Evolutionary conservation across 75 land plant species (phyloP).

Genomic region (Selaginella moellendorffii): DNA sequence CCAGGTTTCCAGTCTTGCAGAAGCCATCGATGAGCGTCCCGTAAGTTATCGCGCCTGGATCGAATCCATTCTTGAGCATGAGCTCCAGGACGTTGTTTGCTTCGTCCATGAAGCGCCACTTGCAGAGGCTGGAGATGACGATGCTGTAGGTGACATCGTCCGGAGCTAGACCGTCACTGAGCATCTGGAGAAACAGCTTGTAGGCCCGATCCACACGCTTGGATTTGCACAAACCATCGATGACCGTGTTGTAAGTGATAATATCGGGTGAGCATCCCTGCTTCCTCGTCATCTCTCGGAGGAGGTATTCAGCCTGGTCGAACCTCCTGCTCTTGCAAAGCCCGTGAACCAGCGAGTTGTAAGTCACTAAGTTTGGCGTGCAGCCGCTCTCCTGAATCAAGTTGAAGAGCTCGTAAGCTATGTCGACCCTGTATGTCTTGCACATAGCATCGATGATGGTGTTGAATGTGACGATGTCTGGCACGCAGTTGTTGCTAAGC

Average conservation of each 20-base stretch:
- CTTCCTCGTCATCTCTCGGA: slow-evolving; percentile 2
- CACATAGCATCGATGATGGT: neutral
- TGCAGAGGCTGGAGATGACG: neutral
- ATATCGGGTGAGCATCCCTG: slow-evolving; percentile 3
- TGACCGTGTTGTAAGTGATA: neutral
- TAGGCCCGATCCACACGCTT: neutral
- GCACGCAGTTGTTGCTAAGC: neutral
- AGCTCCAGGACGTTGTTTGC: neutral
- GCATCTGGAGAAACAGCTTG: neutral
- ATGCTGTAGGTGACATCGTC: neutral
- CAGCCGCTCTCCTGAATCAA: neutral
- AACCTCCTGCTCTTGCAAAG: neutral
- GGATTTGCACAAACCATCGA: neutral
- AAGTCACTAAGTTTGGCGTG: neutral
- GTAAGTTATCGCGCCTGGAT: slow-evolving; percentile 36
- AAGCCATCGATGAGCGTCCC: slow-evolving; percentile 26
- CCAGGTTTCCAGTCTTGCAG: neutral
- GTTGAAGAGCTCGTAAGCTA: neutral
- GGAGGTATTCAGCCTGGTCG: neutral
- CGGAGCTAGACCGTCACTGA: neutral
- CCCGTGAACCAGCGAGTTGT: neutral
- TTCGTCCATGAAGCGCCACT: neutral
- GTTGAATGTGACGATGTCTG: slow-evolving; percentile 2
- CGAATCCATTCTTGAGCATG: slow-evolving; percentile 22
- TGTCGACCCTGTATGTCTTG: neutral